Evolutionary conservation across 1,284 basidiomycete genomes (phyloP).

Genomic region (Ceratorhiza oryzae-sativae): DNA sequence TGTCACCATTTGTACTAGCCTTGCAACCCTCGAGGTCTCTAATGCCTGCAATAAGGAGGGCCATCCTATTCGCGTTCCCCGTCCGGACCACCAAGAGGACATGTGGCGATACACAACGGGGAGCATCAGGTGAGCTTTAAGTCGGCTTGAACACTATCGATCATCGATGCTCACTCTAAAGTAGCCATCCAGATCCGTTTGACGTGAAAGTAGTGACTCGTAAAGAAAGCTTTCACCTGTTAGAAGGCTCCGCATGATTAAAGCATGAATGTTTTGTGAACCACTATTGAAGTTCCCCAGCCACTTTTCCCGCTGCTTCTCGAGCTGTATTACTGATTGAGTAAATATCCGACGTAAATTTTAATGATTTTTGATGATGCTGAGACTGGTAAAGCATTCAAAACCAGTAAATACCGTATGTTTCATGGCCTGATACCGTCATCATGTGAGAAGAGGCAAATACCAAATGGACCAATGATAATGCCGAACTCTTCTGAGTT

Average conservation of each 20-base stretch:
- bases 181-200: conserved; percentile 34
- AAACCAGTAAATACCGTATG: too few species aligned
- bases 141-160: not conserved
- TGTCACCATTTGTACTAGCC: conserved; percentile 24
- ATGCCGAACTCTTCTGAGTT: too few species aligned
- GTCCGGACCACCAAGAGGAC: conserved; percentile 21
- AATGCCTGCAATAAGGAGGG: conserved; percentile 18
- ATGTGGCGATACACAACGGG: conserved; percentile 37
- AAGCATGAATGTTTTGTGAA: not conserved
- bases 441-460: too few species aligned
- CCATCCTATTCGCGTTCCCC: not conserved
- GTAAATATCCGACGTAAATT: too few species aligned
- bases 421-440: too few species aligned
- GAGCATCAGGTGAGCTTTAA: conserved; percentile 23
- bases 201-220: conserved; percentile 11
- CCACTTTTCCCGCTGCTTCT: too few species aligned
- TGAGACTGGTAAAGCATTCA: too few species aligned
- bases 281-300: not conserved
- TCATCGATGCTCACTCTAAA: not conserved
- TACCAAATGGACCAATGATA: too few species aligned
- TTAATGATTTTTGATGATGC: too few species aligned
- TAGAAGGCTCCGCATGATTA: not conserved
- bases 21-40: conserved; percentile 22
- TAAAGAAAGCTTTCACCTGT: not conserved
- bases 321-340: too few species aligned